Evolutionary conservation across 257 asterid genomes (phyloP).

Genomic region (Henckelia pumila): DNA sequence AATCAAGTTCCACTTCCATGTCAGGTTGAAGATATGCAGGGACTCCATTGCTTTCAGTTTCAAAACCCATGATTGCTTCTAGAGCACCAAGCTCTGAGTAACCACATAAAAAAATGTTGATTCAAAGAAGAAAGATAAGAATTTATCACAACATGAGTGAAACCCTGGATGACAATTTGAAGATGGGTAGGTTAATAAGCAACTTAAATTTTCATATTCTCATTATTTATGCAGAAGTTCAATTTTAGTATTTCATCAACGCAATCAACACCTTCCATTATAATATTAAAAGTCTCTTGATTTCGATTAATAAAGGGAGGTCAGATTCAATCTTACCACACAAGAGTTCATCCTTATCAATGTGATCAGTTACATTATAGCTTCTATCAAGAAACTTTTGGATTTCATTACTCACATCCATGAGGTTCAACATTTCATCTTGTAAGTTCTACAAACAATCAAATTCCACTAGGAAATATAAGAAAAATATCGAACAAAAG

Average conservation of each 20-base stretch:
- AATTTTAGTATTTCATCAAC: constrained; percentile 13
- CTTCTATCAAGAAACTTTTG: too few species aligned
- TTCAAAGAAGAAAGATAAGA: too few species aligned
- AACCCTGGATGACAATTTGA: background rate
- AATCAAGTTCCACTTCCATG: too few species aligned
- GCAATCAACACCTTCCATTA: background rate
- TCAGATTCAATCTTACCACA: constrained; percentile 61
- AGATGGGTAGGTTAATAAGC: background rate
- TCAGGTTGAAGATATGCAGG: too few species aligned
- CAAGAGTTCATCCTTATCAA: constrained; percentile 94
- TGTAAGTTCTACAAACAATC: constrained; percentile 62
- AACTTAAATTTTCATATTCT: background rate
- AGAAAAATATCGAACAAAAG: constrained; percentile 20
- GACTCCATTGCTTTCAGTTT: too few species aligned
- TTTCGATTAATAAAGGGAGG: constrained; percentile 9
- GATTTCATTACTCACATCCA: constrained; percentile 96
- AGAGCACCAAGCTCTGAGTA: too few species aligned
- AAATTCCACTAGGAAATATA: constrained; percentile 14
- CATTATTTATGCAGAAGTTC: background rate
- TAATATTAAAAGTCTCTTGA: background rate
- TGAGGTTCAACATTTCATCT: constrained; percentile 99
- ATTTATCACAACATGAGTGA: background rate
- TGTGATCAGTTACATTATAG: constrained; percentile 91
- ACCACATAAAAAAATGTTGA: too few species aligned
- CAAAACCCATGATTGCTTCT: too few species aligned